Evolutionary conservation across 2,329 filamentous ascomycete genomes (phyloP).

Genomic region (Raffaelea deltoideospora): DNA sequence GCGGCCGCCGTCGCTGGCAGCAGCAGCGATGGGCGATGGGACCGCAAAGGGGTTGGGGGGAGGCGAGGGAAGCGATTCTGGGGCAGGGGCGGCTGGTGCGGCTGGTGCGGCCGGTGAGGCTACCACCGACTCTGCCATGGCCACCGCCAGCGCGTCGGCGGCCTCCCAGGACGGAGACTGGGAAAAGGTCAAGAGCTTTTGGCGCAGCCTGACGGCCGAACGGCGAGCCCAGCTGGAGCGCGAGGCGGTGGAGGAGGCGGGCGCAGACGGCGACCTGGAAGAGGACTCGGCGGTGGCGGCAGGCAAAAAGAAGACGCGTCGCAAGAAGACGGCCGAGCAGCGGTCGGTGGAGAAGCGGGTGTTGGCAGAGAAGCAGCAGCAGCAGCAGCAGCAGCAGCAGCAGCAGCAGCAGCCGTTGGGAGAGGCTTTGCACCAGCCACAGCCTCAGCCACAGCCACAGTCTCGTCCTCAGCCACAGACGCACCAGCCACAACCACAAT

Average conservation of each 20-base stretch:
- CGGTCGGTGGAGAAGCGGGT: conserved; percentile 23
- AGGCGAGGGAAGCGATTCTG: no score
- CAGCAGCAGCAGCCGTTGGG: neutral
- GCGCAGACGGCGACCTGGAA: conserved; percentile 28
- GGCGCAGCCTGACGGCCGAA: conserved; percentile 49
- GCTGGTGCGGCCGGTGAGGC: neutral
- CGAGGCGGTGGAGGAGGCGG: conserved; percentile 35
- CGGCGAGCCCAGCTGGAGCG: conserved; percentile 47
- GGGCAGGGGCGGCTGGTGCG: no score
- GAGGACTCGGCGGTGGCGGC: conserved; percentile 15
- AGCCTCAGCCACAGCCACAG: no score
- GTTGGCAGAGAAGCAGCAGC: conserved; percentile 20
- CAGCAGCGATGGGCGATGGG: no score
- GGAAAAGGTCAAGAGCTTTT: conserved; percentile 54
- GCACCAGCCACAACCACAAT: no score
- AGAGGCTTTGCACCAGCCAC: no score
- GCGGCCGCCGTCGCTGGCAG: no score
- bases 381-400: conserved; percentile 21
- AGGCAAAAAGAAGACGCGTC: conserved; percentile 19
- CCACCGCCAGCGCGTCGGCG: neutral
- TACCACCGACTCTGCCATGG: neutral
- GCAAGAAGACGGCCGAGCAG: conserved; percentile 25
- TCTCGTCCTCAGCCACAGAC: no score
- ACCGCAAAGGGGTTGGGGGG: no score
- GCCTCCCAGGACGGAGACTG: conserved; percentile 30